Evolutionary conservation across 2,329 filamentous ascomycete species (phyloP).

Genomic region (Trichoderma oligosporum): DNA sequence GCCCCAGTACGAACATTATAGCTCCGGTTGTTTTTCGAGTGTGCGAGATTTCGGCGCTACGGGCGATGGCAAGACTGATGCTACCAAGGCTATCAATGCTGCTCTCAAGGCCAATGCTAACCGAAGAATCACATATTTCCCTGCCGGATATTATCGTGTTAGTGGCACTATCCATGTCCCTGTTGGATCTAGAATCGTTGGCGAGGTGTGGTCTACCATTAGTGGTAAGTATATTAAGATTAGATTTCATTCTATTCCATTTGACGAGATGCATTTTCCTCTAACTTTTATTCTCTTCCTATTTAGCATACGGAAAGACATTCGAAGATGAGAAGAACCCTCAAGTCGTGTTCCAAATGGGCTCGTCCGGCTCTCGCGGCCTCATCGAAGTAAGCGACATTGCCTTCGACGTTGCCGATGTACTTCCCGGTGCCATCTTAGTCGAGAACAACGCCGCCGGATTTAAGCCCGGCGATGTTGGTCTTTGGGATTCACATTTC

Average conservation of each 20-base stretch:
- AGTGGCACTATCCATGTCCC: slow-evolving; percentile 26
- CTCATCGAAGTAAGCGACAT: slow-evolving; percentile 68
- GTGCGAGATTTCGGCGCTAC: slow-evolving; percentile 66
- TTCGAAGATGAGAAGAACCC: slow-evolving; percentile 21
- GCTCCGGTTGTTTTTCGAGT: slow-evolving; percentile 39
- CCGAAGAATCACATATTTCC: slow-evolving; percentile 17
- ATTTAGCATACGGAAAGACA: slow-evolving; percentile 6
- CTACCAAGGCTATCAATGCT: slow-evolving; percentile 76
- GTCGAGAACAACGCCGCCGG: slow-evolving; percentile 58
- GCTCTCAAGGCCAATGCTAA: slow-evolving; percentile 50
- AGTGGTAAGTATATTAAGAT: slow-evolving; percentile 12
- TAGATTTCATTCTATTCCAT: not conserved
- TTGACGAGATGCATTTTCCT: no score
- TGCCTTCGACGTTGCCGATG: slow-evolving; percentile 62
- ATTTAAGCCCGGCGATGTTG: slow-evolving; percentile 41
- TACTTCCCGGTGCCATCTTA: slow-evolving; percentile 64
- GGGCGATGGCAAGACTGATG: slow-evolving; percentile 65
- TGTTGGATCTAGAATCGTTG: slow-evolving; percentile 17
- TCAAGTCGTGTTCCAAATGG: slow-evolving; percentile 55
- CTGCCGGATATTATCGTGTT: slow-evolving; percentile 36
- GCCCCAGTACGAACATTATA: slow-evolving; percentile 19
- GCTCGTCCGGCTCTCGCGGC: slow-evolving; percentile 56
- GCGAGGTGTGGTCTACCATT: slow-evolving; percentile 19
- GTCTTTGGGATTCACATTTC: slow-evolving; percentile 42
- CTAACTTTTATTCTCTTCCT: not conserved